Evolutionary conservation across 495 filamentous ascomycete genomes (phyloP).

Genomic region (Aspergillus baeticus): DNA sequence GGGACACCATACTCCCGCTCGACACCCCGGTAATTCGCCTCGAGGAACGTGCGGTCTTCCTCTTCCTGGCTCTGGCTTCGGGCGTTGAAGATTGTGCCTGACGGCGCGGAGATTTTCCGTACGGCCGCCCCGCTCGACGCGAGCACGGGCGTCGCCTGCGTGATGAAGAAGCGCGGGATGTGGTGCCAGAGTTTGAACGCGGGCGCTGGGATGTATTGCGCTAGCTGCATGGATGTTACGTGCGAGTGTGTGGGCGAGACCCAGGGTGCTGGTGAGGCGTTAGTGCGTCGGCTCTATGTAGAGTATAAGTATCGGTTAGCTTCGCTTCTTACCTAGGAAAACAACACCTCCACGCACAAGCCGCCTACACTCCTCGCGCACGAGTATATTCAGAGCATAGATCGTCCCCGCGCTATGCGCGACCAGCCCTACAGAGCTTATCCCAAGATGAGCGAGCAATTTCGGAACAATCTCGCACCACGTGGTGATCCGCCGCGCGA

Average conservation of each 20-base stretch:
- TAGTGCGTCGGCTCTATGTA: not conserved
- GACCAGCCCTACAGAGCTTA: conserved; percentile 39
- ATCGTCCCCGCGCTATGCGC: conserved; percentile 48
- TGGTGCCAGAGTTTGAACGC: conserved; percentile 34
- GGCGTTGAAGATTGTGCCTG: not conserved
- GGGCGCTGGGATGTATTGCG: conserved; percentile 25
- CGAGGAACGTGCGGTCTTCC: conserved; percentile 6
- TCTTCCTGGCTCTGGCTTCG: not conserved
- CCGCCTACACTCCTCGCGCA: conserved; percentile 25
- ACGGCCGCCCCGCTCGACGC: conserved; percentile 22
- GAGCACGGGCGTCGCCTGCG: conserved; percentile 21
- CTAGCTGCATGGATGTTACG: conserved; percentile 25
- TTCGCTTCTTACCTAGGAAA: conserved; percentile 28
- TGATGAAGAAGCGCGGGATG: conserved; percentile 33
- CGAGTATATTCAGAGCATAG: conserved; percentile 45
- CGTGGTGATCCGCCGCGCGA: conserved; percentile 32
- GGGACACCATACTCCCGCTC: conserved; percentile 23
- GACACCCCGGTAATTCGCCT: conserved; percentile 17
- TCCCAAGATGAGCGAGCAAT: conserved; percentile 38
- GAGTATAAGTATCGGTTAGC: not conserved
- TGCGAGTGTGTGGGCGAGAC: conserved; percentile 41
- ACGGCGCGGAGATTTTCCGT: conserved; percentile 6
- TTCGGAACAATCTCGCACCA: conserved; percentile 45
- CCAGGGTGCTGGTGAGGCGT: conserved; percentile 38
- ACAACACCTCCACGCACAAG: conserved; percentile 35